phyloP scores from a whole-genome alignment of 129 eudicot genomes.

The Flaveria robusta region DNA sequence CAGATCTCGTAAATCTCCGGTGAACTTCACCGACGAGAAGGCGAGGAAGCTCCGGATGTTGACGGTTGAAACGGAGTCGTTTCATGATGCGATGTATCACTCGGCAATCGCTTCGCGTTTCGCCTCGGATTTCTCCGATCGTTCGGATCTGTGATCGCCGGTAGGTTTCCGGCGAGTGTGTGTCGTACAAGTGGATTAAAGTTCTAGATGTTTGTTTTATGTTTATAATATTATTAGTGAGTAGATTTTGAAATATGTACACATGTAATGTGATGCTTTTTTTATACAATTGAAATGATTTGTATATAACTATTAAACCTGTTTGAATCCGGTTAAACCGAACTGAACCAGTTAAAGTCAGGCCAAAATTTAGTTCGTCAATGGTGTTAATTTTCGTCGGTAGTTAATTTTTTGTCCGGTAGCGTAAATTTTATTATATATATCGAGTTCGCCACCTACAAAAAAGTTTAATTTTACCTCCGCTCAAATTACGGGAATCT shows the following conservation, averaged over 20 bases:
- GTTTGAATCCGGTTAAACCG: too few relatives aligned
- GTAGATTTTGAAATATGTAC: constrained; percentile 23
- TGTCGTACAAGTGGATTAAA: background rate
- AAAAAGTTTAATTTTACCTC: too few relatives aligned
- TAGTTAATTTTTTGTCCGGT: too few relatives aligned
- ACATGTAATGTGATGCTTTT: constrained; percentile 8
- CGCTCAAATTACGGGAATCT: too few relatives aligned
- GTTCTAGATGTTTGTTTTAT: constrained; percentile 6
- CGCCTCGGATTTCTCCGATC: constrained; percentile 66
- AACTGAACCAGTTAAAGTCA: too few relatives aligned
- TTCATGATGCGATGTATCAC: constrained; percentile 86
- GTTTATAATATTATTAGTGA: background rate
- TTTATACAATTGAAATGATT: background rate
- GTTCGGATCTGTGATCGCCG: constrained; percentile 26
- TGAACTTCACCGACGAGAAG: constrained; percentile 68
- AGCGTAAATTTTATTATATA: too few relatives aligned
- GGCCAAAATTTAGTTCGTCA: too few relatives aligned
- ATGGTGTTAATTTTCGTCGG: too few relatives aligned
- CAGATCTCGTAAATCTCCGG: constrained; percentile 40
- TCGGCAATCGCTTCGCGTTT: constrained; percentile 87
- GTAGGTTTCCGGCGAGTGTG: background rate
- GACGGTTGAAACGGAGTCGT: constrained; percentile 48
- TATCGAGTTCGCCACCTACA: too few relatives aligned
- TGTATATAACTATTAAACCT: background rate
- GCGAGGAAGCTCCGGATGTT: constrained; percentile 73